Percentiles rank a stretch among this genome's conserved stretches.
phyloP scores from a whole-genome alignment of 352 stramenopile species.

The Globisporangium parvum region DNA sequence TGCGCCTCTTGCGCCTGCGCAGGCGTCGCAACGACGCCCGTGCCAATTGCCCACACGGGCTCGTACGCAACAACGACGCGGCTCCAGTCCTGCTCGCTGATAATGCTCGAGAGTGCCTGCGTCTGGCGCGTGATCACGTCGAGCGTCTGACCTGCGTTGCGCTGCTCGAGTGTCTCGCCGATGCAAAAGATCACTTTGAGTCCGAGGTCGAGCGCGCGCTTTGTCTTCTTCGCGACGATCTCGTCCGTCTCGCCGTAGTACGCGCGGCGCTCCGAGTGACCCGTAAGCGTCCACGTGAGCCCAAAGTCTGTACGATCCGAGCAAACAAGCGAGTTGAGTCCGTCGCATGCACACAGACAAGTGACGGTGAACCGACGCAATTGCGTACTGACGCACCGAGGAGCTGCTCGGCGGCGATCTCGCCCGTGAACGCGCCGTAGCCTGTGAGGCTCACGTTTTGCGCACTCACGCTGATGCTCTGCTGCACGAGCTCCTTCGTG shows the following conservation, averaged over 20 bases:
- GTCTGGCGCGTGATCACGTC: slow-evolving; percentile 95
- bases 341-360: not conserved
- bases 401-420: slow-evolving; percentile 88
- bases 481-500: slow-evolving; percentile 45
- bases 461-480: slow-evolving; percentile 58
- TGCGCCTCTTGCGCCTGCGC: slow-evolving; percentile 93
- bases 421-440: slow-evolving; percentile 91
- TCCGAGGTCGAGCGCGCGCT: slow-evolving; percentile 83
- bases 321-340: not conserved
- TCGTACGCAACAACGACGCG: slow-evolving; percentile 95
- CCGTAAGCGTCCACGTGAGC: slow-evolving; percentile 79
- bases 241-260: slow-evolving; percentile 91
- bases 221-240: slow-evolving; percentile 93
- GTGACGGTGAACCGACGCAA: not conserved
- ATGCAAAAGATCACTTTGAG: slow-evolving; percentile 97
- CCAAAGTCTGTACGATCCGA: slow-evolving; percentile 40
- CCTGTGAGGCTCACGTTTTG: slow-evolving; percentile 84
- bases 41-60: slow-evolving; percentile 98
- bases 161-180: slow-evolving; percentile 91
- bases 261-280: slow-evolving; percentile 90
- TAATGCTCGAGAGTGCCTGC: slow-evolving; percentile 83
- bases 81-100: slow-evolving; percentile 77
- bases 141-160: slow-evolving; percentile 85
- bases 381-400: slow-evolving; percentile 21
- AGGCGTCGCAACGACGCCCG: slow-evolving; percentile 93